Evolutionary conservation across 805 yeast genomes (phyloP).

Genomic region (Pichia exigua): DNA sequence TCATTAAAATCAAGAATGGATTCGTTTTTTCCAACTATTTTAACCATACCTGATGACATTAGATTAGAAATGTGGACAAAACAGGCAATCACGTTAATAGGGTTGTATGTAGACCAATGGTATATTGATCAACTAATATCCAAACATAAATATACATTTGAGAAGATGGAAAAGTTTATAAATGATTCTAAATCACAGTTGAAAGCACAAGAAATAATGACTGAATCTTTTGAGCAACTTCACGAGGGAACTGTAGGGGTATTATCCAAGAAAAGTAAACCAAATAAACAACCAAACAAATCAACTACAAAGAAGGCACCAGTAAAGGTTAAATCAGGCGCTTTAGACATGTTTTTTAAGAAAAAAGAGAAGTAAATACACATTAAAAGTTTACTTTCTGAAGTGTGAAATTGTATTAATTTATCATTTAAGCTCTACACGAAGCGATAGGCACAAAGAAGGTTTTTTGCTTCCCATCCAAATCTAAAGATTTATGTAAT

Average conservation of each 20-base stretch:
- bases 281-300: constrained; percentile 11
- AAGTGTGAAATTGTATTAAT: no score
- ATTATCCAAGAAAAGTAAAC: constrained; percentile 14
- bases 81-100: constrained; percentile 40
- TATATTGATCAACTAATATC: constrained; percentile 17
- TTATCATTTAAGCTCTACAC: no score
- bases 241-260: constrained; percentile 21
- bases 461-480: no score
- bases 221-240: constrained; percentile 27
- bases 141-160: constrained; percentile 16
- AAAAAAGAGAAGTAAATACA: constrained; percentile 16
- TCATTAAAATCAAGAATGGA: constrained; percentile 3
- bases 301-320: constrained; percentile 20
- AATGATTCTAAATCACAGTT: constrained; percentile 15
- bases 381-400: no score
- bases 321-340: constrained; percentile 45
- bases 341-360: constrained; percentile 61
- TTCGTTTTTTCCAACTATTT: background rate
- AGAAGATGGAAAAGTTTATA: constrained; percentile 11
- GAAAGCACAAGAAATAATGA: constrained; percentile 21
- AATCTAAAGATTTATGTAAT: no score
- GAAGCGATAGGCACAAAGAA: no score
- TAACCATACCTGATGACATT: background rate
- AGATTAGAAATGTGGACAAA: constrained; percentile 23
- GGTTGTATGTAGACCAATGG: constrained; percentile 33